These are phyloP conservation scores for Exophiala sideris DNA, from an alignment of 2,329 filamentous ascomycete genomes.

Conservation along the genomic window DNA sequence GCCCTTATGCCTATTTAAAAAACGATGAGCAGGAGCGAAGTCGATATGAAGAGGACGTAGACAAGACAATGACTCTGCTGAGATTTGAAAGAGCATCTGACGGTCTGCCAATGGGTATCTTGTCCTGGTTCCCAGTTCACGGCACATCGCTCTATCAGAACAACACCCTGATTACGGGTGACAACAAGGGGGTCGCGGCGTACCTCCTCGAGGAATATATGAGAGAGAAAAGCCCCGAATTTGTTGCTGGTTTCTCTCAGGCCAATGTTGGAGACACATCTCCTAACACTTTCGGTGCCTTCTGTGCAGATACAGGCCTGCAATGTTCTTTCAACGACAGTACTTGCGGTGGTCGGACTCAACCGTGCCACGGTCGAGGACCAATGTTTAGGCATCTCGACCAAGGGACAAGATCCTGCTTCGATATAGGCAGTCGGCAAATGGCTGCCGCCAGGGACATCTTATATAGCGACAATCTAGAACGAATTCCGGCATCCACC, in stretches of 20 bases:
- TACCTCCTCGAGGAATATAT: slow-evolving; percentile 69
- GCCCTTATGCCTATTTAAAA: slow-evolving; percentile 79
- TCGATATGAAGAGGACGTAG: slow-evolving; percentile 62
- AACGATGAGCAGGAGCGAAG: slow-evolving; percentile 75
- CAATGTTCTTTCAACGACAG: slow-evolving; percentile 63
- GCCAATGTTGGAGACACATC: slow-evolving; percentile 87
- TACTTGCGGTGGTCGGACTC: slow-evolving; percentile 60
- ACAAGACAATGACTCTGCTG: slow-evolving; percentile 76
- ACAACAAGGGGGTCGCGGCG: slow-evolving; percentile 93
- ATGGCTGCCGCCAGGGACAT: slow-evolving; percentile 46
- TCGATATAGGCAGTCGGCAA: slow-evolving; percentile 48
- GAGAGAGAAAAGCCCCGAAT: slow-evolving; percentile 43
- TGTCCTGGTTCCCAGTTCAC: slow-evolving; percentile 91
- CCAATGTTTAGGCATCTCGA: slow-evolving; percentile 45
- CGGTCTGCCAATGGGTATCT: slow-evolving; percentile 70
- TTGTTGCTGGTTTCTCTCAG: slow-evolving; percentile 90
- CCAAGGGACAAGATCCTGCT: slow-evolving; percentile 48
- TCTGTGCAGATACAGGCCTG: slow-evolving; percentile 75
- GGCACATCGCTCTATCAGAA: slow-evolving; percentile 88
- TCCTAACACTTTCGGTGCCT: slow-evolving; percentile 82
- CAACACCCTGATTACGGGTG: slow-evolving; percentile 86
- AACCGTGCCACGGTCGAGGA: slow-evolving; percentile 45
- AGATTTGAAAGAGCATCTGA: slow-evolving; percentile 73
- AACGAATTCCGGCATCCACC: slow-evolving; percentile 54
- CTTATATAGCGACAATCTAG: slow-evolving; percentile 54